Percentiles rank a stretch among this genome's conserved stretches.
phyloP scores from a whole-genome alignment of 768 basidiomycete species.

The Hydnomerulius pinastri region DNA sequence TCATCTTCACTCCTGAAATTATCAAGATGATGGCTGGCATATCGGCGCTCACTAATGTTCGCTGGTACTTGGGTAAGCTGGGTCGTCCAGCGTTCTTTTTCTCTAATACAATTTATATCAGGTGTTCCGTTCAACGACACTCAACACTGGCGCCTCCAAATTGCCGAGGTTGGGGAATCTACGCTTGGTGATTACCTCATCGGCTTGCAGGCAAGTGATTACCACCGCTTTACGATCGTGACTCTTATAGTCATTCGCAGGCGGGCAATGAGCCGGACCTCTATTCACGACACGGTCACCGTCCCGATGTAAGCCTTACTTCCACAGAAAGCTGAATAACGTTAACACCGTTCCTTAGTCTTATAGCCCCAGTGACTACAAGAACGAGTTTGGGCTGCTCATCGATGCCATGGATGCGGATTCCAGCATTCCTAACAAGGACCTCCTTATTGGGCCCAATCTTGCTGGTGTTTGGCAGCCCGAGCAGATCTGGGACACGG shows the following conservation, averaged over 20 bases:
- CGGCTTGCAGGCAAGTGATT: slow-evolving; percentile 42
- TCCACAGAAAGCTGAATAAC: too few species aligned
- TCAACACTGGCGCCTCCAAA: slow-evolving; percentile 48
- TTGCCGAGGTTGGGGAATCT: slow-evolving; percentile 57
- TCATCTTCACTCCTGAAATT: slow-evolving; percentile 64
- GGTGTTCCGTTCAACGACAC: slow-evolving; percentile 70
- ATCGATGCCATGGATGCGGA: slow-evolving; percentile 44
- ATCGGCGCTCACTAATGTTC: slow-evolving; percentile 55
- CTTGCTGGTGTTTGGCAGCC: slow-evolving; percentile 58
- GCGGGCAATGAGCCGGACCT: slow-evolving; percentile 82
- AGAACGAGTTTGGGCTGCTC: slow-evolving; percentile 51
- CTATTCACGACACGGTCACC: slow-evolving; percentile 48
- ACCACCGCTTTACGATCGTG: neutral
- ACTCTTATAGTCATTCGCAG: slow-evolving; percentile 31
- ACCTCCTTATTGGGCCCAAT: slow-evolving; percentile 63
- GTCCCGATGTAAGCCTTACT: slow-evolving; percentile 16
- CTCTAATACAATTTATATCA: slow-evolving; percentile 25
- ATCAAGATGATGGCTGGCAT: slow-evolving; percentile 67
- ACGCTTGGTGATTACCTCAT: slow-evolving; percentile 67
- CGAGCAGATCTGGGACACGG: slow-evolving; percentile 53
- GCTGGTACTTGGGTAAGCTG: slow-evolving; percentile 61
- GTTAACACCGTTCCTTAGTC: slow-evolving; percentile 19
- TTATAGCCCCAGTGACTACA: slow-evolving; percentile 43
- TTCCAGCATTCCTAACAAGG: slow-evolving; percentile 38
- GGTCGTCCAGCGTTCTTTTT: neutral